Conservation (phyloP, 371 early-diverging fungal species). For the Nematocida minor region DNA sequence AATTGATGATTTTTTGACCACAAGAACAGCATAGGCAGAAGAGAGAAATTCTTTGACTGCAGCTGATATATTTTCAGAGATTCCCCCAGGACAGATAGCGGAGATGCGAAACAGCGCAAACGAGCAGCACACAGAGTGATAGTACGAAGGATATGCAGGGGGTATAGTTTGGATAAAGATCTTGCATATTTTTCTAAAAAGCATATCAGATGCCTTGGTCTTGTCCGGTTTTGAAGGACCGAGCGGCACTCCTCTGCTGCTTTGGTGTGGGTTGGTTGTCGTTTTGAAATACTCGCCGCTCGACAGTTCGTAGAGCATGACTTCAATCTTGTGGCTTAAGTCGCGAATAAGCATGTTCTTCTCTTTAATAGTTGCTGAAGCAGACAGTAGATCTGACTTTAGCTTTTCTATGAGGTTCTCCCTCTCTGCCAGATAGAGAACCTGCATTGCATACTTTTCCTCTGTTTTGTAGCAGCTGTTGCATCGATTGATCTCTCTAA, state of each 20-base stretch:
- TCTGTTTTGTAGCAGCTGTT: background rate
- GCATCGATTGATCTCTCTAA: background rate
- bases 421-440: background rate
- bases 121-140: conserved; percentile 24
- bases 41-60: conserved; percentile 15
- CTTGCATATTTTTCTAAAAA: conserved; percentile 28
- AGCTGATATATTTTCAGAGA: conserved; percentile 14
- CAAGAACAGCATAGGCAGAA: conserved; percentile 6
- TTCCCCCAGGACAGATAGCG: conserved; percentile 23
- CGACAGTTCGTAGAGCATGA: conserved; percentile 35
- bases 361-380: background rate
- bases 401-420: conserved; percentile 3
- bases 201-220: background rate
- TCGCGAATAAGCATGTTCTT: conserved; percentile 26
- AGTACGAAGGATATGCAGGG: background rate
- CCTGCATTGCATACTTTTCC: conserved; percentile 15
- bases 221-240: background rate
- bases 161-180: conserved; percentile 20
- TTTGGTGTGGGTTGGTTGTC: background rate
- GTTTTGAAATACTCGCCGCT: conserved; percentile 25
- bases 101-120: conserved; percentile 31
- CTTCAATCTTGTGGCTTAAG: conserved; percentile 44
- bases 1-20: background rate
- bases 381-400: background rate
- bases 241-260: too few species aligned